Evolutionary conservation across 2,329 filamentous ascomycete species (phyloP).

Genomic region (Dothistroma pini): DNA sequence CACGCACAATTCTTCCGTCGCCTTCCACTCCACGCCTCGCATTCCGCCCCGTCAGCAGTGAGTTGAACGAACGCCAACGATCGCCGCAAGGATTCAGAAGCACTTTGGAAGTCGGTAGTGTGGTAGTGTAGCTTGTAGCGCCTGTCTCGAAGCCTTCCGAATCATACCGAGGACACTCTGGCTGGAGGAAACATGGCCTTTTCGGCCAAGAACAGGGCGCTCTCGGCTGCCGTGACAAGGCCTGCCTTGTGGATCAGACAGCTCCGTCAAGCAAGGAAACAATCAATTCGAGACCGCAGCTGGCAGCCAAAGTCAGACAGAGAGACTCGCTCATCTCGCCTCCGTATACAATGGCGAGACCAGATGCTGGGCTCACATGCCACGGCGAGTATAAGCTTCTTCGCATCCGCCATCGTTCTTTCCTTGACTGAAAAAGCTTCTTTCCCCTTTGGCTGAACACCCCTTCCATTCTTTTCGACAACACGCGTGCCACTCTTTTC

Average conservation of each 20-base stretch:
- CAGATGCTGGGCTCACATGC: background rate
- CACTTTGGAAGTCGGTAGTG: background rate
- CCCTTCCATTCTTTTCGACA: slow-evolving; percentile 1
- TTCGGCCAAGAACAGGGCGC: no score
- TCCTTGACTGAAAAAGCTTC: background rate
- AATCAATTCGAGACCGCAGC: background rate
- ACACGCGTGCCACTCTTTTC: slow-evolving; percentile 22
- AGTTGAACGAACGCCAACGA: background rate
- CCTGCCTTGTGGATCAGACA: background rate
- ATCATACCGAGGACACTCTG: background rate
- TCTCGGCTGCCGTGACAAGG: no score
- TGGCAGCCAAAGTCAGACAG: background rate
- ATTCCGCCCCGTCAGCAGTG: background rate
- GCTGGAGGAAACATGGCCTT: background rate
- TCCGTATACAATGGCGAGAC: background rate
- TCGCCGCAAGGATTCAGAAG: background rate
- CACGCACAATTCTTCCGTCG: no score
- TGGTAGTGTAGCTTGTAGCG: background rate
- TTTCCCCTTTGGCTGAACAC: background rate
- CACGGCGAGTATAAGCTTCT: background rate
- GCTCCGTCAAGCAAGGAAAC: background rate
- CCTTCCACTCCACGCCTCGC: background rate
- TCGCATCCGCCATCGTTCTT: slow-evolving; percentile 3
- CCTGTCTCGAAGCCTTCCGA: background rate
- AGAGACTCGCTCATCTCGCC: background rate